phyloP scores from a whole-genome alignment of 2,329 filamentous ascomycete genomes.

The Trichoderma pleuroti region DNA sequence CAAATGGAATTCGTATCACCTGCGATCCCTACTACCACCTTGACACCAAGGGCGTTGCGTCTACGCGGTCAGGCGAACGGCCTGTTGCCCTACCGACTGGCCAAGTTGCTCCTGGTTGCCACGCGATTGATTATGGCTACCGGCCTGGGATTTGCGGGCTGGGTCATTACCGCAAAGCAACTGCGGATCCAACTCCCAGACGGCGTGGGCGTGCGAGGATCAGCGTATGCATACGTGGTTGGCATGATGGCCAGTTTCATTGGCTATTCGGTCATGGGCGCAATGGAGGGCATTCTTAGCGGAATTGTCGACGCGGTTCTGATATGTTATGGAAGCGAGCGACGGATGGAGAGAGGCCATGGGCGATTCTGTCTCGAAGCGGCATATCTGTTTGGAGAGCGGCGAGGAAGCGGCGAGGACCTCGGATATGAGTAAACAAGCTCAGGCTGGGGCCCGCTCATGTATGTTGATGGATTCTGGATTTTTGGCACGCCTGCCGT shows the following conservation, averaged over 20 bases:
- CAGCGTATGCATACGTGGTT: conserved; percentile 90
- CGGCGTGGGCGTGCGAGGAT: conserved; percentile 62
- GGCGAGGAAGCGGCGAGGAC: conserved; percentile 32
- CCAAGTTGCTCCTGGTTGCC: conserved; percentile 87
- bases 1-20: conserved; percentile 78
- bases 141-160: conserved; percentile 88
- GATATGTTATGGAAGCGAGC: conserved; percentile 92
- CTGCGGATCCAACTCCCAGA: conserved; percentile 59
- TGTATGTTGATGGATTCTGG: not conserved
- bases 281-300: conserved; percentile 83
- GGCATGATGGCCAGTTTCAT: conserved; percentile 90
- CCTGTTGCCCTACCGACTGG: conserved; percentile 82
- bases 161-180: conserved; percentile 86
- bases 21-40: conserved; percentile 68
- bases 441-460: not conserved
- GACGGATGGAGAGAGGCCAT: conserved; percentile 61
- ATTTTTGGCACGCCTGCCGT: not conserved
- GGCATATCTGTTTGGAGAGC: conserved; percentile 77
- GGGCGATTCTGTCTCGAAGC: conserved; percentile 89
- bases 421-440: conserved; percentile 27
- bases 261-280: conserved; percentile 87
- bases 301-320: conserved; percentile 85
- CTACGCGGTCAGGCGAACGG: conserved; percentile 45
- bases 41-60: conserved; percentile 54
- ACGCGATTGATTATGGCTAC: conserved; percentile 89